These are phyloP conservation scores for Nannochloropsis gaditana DNA, from an alignment of 108 stramenopile species.

Conservation along the genomic window DNA sequence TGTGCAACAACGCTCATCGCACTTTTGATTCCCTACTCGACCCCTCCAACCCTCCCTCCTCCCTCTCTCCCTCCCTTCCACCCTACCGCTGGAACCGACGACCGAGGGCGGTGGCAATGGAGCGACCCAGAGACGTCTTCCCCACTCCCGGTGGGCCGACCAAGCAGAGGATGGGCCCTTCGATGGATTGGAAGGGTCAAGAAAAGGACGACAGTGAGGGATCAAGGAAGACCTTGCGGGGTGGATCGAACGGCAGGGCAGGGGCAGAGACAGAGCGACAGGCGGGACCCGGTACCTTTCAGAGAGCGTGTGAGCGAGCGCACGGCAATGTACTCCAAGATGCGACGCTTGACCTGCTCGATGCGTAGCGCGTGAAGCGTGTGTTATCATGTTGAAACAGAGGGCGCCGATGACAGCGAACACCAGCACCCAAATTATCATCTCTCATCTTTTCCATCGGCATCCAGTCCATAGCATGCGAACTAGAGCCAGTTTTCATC, in stretches of 20 bases:
- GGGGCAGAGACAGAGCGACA: background rate
- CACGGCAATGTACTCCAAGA: conserved; percentile 45
- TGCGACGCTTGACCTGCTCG: conserved; percentile 35
- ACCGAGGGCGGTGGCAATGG: conserved; percentile 39
- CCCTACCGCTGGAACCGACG: conserved; percentile 18
- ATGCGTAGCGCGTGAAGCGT: too few relatives aligned
- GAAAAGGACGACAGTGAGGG: background rate
- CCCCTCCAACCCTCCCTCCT: background rate
- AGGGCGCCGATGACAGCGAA: too few relatives aligned
- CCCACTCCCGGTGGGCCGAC: conserved; percentile 50
- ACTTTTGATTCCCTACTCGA: background rate
- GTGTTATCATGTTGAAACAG: too few relatives aligned
- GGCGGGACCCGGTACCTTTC: background rate
- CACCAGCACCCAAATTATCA: too few relatives aligned
- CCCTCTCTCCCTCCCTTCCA: background rate
- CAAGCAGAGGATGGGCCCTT: conserved; percentile 45
- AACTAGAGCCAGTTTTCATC: background rate
- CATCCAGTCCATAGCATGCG: too few relatives aligned
- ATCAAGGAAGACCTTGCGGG: too few relatives aligned
- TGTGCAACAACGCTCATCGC: background rate
- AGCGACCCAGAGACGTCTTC: conserved; percentile 45
- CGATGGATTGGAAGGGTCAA: background rate
- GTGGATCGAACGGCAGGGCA: background rate
- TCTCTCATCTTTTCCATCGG: too few relatives aligned
- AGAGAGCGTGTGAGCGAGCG: conserved; percentile 25